Percentiles rank a stretch among this genome's conserved stretches.
Evolutionary conservation across 129 eudicot genomes (phyloP).

Genomic region (Tanacetum coccineum): DNA sequence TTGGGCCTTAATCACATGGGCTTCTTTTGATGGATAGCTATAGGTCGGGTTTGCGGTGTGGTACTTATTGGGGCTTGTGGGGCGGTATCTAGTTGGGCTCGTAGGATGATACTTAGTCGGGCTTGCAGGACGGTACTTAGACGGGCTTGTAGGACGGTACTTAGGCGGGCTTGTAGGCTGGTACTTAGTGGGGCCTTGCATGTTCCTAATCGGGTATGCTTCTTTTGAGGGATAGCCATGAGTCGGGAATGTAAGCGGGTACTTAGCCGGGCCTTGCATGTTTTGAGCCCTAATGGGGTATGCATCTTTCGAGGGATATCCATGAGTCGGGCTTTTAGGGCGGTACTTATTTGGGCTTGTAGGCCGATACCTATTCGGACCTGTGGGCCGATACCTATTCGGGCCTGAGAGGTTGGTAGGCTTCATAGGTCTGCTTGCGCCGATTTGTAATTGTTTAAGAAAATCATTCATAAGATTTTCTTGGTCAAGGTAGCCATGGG

Average conservation of each 20-base stretch:
- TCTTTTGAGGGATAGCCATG: neutral
- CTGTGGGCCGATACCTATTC: neutral
- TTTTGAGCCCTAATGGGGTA: neutral
- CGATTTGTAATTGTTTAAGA: constrained; percentile 21
- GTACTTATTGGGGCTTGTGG: neutral
- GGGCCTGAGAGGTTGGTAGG: neutral
- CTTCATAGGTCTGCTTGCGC: constrained; percentile 2
- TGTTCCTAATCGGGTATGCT: neutral
- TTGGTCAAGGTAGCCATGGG: neutral
- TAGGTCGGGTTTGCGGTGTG: neutral
- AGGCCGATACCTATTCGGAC: neutral
- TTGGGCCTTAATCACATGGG: too few species aligned
- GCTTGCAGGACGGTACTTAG: neutral
- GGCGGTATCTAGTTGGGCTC: constrained; percentile 9
- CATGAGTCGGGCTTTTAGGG: neutral
- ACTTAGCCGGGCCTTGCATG: constrained; percentile 1
- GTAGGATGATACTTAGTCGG: constrained; percentile 6
- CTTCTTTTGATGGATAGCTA: neutral
- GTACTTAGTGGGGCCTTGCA: neutral
- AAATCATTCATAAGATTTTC: constrained; percentile 12
- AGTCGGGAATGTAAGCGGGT: neutral
- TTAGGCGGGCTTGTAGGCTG: constrained; percentile 3
- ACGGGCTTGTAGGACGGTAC: neutral
- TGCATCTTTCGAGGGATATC: neutral
- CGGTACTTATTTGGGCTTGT: neutral